These are phyloP conservation scores for Metarhizium album DNA, from an alignment of 2,329 filamentous ascomycete species.

Conservation along the genomic window DNA sequence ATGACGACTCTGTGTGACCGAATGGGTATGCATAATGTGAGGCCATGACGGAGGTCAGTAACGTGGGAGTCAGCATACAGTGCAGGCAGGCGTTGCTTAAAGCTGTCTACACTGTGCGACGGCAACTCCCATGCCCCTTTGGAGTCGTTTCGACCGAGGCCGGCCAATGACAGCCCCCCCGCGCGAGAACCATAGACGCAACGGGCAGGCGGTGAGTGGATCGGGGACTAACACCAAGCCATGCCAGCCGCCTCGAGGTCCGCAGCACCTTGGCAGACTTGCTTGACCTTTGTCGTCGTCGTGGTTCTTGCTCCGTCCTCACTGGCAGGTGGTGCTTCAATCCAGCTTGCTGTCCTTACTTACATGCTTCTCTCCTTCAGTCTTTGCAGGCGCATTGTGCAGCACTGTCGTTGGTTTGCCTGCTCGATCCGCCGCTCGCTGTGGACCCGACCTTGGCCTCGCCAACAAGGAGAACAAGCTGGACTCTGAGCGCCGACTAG, in stretches of 20 bases:
- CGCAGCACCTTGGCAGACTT: neutral
- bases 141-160: neutral
- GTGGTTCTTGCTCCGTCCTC: neutral
- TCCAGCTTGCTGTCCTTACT: neutral
- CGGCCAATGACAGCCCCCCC: slow-evolving; percentile 7
- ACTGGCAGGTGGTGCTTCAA: neutral
- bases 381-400: neutral
- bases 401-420: neutral
- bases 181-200: slow-evolving; percentile 5
- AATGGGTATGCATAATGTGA: neutral
- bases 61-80: neutral
- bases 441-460: neutral
- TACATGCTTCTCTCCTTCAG: neutral
- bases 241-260: neutral
- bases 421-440: neutral
- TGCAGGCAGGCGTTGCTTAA: neutral
- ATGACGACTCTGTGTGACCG: neutral
- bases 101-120: neutral
- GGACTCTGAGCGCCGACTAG: neutral
- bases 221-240: slow-evolving; percentile 10
- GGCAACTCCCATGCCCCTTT: neutral
- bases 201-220: slow-evolving; percentile 12
- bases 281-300: neutral
- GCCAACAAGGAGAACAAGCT: neutral
- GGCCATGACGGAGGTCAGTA: neutral